These are phyloP conservation scores for Nannizzia gypsea DNA, from an alignment of 2,329 filamentous ascomycete species.

Conservation along the genomic window DNA sequence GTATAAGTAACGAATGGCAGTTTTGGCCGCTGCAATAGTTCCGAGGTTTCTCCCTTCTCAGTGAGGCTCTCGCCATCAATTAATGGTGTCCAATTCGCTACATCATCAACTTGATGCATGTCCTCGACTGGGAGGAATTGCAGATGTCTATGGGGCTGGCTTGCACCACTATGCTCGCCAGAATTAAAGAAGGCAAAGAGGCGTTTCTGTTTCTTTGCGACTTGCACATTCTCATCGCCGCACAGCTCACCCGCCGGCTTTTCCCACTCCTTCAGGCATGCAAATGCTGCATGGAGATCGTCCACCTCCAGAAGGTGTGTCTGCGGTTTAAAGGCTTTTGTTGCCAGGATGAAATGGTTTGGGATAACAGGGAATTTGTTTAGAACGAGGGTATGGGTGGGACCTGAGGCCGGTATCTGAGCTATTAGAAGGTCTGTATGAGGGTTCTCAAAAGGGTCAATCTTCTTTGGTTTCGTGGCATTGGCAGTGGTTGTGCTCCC, in stretches of 20 bases:
- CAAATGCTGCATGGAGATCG: slow-evolving; percentile 32
- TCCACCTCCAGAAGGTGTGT: slow-evolving; percentile 33
- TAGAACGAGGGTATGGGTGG: slow-evolving; percentile 32
- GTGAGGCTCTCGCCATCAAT: slow-evolving; percentile 27
- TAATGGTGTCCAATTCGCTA: slow-evolving; percentile 37
- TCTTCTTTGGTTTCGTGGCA: slow-evolving; percentile 18
- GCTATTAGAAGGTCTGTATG: slow-evolving; percentile 32
- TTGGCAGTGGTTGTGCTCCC: slow-evolving; percentile 3
- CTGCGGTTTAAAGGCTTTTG: slow-evolving; percentile 32
- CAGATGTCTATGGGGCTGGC: slow-evolving; percentile 37
- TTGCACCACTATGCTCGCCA: slow-evolving; percentile 37
- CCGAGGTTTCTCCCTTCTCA: neutral
- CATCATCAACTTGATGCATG: slow-evolving; percentile 21
- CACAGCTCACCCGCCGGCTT: neutral
- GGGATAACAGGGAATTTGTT: slow-evolving; percentile 41
- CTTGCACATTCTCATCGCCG: neutral
- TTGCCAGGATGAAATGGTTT: slow-evolving; percentile 41
- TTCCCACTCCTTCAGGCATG: slow-evolving; percentile 33
- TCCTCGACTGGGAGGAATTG: slow-evolving; percentile 38
- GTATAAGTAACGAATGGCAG: slow-evolving; percentile 44
- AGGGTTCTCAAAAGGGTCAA: slow-evolving; percentile 37
- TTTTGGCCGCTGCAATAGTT: slow-evolving; percentile 18
- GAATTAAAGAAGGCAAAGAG: slow-evolving; percentile 42
- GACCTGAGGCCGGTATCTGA: slow-evolving; percentile 25
- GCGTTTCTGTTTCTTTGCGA: slow-evolving; percentile 13